A percentile compares a stretch with the other conserved stretches of the same genome.
phyloP scores from a whole-genome alignment of 805 yeast genomes.

The Metschnikowia santaceciliae region DNA sequence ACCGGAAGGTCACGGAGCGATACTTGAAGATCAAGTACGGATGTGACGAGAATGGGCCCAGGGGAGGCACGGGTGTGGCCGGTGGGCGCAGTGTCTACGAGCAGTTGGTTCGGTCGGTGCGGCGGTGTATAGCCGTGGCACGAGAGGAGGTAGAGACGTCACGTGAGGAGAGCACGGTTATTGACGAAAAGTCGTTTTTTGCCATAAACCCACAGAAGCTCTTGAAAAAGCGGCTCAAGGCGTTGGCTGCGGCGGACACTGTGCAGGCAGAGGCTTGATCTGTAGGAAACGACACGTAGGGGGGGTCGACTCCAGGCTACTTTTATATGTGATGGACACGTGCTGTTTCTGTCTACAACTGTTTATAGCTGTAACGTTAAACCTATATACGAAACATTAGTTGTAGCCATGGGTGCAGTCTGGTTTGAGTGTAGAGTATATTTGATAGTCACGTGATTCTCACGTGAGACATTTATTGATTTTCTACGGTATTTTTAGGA shows the following conservation, averaged over 20 bases:
- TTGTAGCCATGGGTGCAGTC: no score
- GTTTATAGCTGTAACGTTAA: no score
- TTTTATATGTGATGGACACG: no score
- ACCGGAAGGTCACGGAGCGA: constrained; percentile 58
- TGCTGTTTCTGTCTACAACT: no score
- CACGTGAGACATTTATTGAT: no score
- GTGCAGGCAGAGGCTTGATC: neutral
- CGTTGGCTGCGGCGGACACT: constrained; percentile 2
- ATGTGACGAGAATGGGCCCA: constrained; percentile 7
- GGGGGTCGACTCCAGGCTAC: no score
- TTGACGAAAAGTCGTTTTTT: constrained; percentile 62
- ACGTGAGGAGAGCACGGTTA: constrained; percentile 56
- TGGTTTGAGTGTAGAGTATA: no score
- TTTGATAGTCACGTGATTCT: no score
- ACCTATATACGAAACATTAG: no score
- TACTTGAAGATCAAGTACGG: constrained; percentile 60
- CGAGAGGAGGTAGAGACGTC: constrained; percentile 42
- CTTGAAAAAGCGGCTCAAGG: constrained; percentile 41
- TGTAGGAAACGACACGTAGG: no score
- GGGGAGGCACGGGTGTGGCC: constrained; percentile 7
- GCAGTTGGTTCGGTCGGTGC: constrained; percentile 42
- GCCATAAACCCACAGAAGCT: constrained; percentile 56
- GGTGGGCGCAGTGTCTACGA: constrained; percentile 34
- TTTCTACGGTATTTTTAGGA: no score
- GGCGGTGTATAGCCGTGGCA: constrained; percentile 47